A percentile compares a stretch with the other conserved stretches of the same genome.
phyloP scores from a whole-genome alignment of 257 asterid species.

The Craterostigma plantagineum region DNA sequence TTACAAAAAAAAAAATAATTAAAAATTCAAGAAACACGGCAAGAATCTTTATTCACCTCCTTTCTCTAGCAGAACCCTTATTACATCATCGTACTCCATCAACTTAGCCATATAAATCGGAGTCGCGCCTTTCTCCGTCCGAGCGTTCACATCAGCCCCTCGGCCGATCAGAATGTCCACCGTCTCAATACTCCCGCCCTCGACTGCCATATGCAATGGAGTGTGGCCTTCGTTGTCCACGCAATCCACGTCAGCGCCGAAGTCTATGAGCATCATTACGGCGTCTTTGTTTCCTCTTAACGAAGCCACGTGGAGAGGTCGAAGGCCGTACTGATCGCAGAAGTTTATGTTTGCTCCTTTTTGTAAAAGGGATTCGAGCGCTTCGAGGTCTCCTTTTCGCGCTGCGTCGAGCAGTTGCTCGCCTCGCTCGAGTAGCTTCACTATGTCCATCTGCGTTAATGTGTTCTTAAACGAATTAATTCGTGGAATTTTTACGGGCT shows the following conservation, averaged over 20 bases:
- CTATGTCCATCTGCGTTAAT: conserved; percentile 29
- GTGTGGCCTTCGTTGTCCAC: conserved; percentile 54
- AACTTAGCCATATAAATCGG: conserved; percentile 30
- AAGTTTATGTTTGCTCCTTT: conserved; percentile 37
- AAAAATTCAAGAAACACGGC: too few relatives aligned
- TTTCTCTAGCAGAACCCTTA: conserved; percentile 26
- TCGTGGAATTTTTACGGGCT: too few relatives aligned
- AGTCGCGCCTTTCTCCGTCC: conserved; percentile 34
- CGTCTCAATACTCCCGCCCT: conserved; percentile 42
- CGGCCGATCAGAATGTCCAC: conserved; percentile 44
- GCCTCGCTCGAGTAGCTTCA: conserved; percentile 47
- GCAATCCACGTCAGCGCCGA: conserved; percentile 51
- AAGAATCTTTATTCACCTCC: conserved; percentile 13
- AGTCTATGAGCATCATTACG: conserved; percentile 44
- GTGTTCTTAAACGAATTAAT: too few relatives aligned
- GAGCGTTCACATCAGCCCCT: conserved; percentile 49
- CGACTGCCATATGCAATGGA: conserved; percentile 63
- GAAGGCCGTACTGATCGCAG: conserved; percentile 44
- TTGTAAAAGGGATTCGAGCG: conserved; percentile 37
- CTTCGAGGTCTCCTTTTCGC: conserved; percentile 41
- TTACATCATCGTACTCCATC: conserved; percentile 31
- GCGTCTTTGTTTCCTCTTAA: conserved; percentile 55
- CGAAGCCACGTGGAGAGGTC: conserved; percentile 56
- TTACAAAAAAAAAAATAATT: too few relatives aligned
- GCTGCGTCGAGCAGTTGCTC: conserved; percentile 47